Evolutionary conservation across 345 rosid genomes (phyloP), one percentile per base, ranked within the genome.

Genomic region (Dimocarpus longan): DNA sequence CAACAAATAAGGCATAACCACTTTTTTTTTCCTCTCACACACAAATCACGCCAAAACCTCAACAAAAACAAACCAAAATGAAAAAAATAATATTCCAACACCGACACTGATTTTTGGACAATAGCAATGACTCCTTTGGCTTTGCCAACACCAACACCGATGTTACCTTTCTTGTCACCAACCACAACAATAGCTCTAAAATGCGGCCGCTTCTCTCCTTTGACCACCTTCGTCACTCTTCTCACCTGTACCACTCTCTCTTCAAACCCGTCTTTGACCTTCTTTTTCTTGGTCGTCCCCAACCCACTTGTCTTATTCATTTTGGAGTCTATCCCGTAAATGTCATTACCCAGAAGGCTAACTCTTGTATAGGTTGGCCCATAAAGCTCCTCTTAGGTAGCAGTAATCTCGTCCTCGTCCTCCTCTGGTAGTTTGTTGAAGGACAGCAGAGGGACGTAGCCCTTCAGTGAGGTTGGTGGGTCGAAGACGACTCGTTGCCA

Each of bases 161-260:
- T 97, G 28, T 86, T 85, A 0, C 98, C 98, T 68, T 92, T 88
- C 80, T 88, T 92, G 64, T 95, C 93, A 0, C 99, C 99, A 13
- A 93, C 96, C 67, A 95, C 92, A 57, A 95, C 95, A 82, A 92
- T 80, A 0, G 89, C 96, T 82, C 99, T 86, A 52, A 92, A 95
- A 62, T 90, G 90, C 86, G 92, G 66, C 26, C 90, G 92, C 78
- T 91, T 92, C 77, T 98, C 99, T 65, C 97, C 99, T 87, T 95
- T 91, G 21, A 92, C 96, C 75, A 92, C 98, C 80, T 92, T 95
- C 28, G 95, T 90, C 46, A 93, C 98, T 77, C 96, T 86, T 79
- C 97, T 73, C 5, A 91, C 93, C 79, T 92, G 95, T 24, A 93
- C 86, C 60, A 95, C 99, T 73, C 97, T 87, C 91, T 95, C 99